Evolutionary conservation across 176 grass and related monocot species (phyloP).

Genomic region (Carex littledalei): DNA sequence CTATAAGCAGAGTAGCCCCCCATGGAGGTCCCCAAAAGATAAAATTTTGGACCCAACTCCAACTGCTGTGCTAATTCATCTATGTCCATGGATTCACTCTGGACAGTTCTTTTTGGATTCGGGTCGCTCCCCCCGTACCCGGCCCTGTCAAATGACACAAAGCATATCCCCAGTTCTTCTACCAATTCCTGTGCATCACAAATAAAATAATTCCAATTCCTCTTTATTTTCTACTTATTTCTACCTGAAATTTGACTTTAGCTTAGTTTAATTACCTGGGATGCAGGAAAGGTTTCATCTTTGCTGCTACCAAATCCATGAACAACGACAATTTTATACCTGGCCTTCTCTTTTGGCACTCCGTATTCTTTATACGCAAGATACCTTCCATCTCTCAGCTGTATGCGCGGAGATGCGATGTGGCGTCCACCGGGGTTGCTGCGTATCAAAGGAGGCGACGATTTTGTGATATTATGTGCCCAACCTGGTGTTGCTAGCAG

Average conservation of each 20-base stretch:
- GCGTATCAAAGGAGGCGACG: conserved; percentile 29
- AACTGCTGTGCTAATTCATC: conserved; percentile 49
- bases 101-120: conserved; percentile 39
- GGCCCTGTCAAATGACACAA: conserved; percentile 56
- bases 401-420: conserved; percentile 37
- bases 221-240: not conserved
- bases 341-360: conserved; percentile 34
- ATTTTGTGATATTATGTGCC: conserved; percentile 31
- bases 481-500: conserved; percentile 6
- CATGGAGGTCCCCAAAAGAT: conserved; percentile 50
- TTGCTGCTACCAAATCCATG: conserved; percentile 44
- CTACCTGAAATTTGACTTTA: not conserved
- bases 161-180: conserved; percentile 45
- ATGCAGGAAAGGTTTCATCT: conserved; percentile 33
- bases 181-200: conserved; percentile 32
- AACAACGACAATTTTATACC: conserved; percentile 38
- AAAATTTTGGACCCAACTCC: conserved; percentile 48
- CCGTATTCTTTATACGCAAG: conserved; percentile 66
- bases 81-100: conserved; percentile 51
- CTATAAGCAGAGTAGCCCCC: conserved; percentile 55
- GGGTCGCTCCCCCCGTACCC: conserved; percentile 68
- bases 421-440: conserved; percentile 28
- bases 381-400: conserved; percentile 49
- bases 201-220: not conserved
- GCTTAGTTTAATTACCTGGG: conserved; percentile 17